Percentiles rank a stretch among this genome's conserved stretches.
phyloP scores from a whole-genome alignment of 208 protist species.

The Leishmania lainsoni region DNA sequence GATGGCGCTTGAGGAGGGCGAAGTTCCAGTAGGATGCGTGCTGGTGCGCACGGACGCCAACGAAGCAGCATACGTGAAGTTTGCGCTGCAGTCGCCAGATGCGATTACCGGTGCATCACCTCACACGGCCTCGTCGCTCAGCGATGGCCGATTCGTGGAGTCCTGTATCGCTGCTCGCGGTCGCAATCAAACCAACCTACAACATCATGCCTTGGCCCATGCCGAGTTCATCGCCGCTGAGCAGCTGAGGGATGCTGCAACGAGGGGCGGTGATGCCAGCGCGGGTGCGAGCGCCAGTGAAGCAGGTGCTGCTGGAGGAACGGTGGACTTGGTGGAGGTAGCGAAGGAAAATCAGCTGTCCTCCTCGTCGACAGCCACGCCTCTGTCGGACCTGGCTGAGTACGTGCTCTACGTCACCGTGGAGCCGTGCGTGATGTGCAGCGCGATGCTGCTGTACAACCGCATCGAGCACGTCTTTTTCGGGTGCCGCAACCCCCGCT shows the following conservation, averaged over 20 bases:
- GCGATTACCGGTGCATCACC: neutral
- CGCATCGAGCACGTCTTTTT: slow-evolving; percentile 84
- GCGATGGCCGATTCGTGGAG: neutral
- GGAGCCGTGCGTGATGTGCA: slow-evolving; percentile 97
- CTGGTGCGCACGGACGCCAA: slow-evolving; percentile 57
- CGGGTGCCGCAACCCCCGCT: slow-evolving; percentile 93
- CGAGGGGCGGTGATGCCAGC: neutral
- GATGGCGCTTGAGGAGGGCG: slow-evolving; percentile 64
- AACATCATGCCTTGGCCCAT: slow-evolving; percentile 85
- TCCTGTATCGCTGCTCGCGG: slow-evolving; percentile 37
- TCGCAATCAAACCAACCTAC: slow-evolving; percentile 91
- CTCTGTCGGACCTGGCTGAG: slow-evolving; percentile 33
- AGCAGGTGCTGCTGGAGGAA: neutral
- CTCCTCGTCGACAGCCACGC: neutral
- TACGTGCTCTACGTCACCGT: slow-evolving; percentile 94
- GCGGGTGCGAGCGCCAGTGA: neutral
- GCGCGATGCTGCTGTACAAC: slow-evolving; percentile 82
- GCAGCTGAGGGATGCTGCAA: slow-evolving; percentile 27
- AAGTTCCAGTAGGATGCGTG: slow-evolving; percentile 97
- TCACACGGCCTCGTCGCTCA: neutral
- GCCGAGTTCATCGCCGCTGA: slow-evolving; percentile 90
- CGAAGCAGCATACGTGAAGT: slow-evolving; percentile 8
- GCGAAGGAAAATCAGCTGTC: neutral
- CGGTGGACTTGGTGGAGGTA: neutral
- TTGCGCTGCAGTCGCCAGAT: neutral